Base-by-base conservation (phyloP, 2,329 filamentous ascomycete species). In the Elsinoe ampelina region DNA sequence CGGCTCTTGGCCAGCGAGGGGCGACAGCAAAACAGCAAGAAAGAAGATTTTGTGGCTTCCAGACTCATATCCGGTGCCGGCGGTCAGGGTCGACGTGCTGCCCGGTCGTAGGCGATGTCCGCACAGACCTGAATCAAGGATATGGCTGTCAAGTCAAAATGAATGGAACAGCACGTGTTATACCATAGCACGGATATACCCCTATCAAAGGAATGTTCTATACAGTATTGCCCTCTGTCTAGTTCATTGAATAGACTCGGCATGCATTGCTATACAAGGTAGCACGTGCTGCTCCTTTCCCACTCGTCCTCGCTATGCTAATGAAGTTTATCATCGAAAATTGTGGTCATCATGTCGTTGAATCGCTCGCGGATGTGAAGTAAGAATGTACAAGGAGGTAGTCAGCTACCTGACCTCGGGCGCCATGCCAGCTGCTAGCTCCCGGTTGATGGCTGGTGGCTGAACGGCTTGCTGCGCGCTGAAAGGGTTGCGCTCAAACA, bases 401-500 rank as follows among this genome's bases (percentile, higher is more conserved):
- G 11, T 10, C 19, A 13, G 36, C 32, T 45, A 56, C 20, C 54
- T 63, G 22, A 72, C 68, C 45, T 73, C 71, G 1, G 70, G 70
- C 15, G 67, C 65, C 36, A 69, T 80, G 5, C 80, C 82, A 11
- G 81, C 80, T 12, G 81, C 77, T 59, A 86, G 77, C 57, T 86
- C 83, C 59, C 83, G 79, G 62, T 85, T 79, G 50, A 83, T 78
- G 43, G 64, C 62, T 19, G 64, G 63, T 6, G 73, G 77, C 59
- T 80, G 42, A 12, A 45, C 55, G 47, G 57, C 59, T 19, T 43
- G 41, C n/a, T 57, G 42, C 17, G 30, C 77, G 2, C 73, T 66
- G 1, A 76, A 78, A 47, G 79, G 76, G 62, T 85, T 56, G 62
- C 74, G 65, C 60, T 85, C 90, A 66, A 95, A 95, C 15, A 97